Percentiles rank a stretch among this genome's conserved stretches.
Conservation (phyloP, 2,329 filamentous ascomycete genomes). For the Pyrenophora teres region DNA sequence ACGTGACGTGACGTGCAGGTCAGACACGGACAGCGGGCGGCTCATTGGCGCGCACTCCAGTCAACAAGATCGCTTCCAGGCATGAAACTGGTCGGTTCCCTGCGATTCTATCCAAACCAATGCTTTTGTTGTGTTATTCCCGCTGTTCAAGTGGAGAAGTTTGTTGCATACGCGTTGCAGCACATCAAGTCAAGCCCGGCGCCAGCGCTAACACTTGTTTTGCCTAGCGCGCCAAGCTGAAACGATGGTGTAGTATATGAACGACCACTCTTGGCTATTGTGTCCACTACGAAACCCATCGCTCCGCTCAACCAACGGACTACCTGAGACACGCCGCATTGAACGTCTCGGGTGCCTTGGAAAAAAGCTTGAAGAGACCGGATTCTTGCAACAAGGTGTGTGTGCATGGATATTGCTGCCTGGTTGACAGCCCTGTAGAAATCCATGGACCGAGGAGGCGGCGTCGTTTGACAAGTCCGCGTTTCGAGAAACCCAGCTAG, state of each 20-base stretch:
- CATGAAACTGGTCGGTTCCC: neutral
- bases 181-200: slow-evolving; percentile 24
- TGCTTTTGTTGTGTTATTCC: slow-evolving; percentile 8
- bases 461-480: slow-evolving; percentile 10
- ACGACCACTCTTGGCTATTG: slow-evolving; percentile 34
- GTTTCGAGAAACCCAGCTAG: slow-evolving; percentile 10
- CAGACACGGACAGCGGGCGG: neutral
- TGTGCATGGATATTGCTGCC: slow-evolving; percentile 29
- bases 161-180: slow-evolving; percentile 30
- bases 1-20: too few relatives aligned
- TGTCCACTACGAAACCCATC: slow-evolving; percentile 32
- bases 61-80: neutral
- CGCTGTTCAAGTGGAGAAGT: neutral
- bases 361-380: slow-evolving; percentile 29
- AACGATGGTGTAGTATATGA: slow-evolving; percentile 41
- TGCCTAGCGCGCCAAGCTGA: slow-evolving; percentile 43
- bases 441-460: neutral
- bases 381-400: slow-evolving; percentile 13
- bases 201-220: slow-evolving; percentile 13
- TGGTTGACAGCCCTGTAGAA: slow-evolving; percentile 12
- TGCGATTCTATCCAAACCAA: too few relatives aligned
- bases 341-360: slow-evolving; percentile 33
- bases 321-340: slow-evolving; percentile 17
- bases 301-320: slow-evolving; percentile 29
- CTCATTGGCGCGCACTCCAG: neutral